A percentile compares a stretch with the other conserved stretches of the same genome.
Conservation (phyloP, 2,329 filamentous ascomycete genomes). For the Aureobasidium melanogenum region DNA sequence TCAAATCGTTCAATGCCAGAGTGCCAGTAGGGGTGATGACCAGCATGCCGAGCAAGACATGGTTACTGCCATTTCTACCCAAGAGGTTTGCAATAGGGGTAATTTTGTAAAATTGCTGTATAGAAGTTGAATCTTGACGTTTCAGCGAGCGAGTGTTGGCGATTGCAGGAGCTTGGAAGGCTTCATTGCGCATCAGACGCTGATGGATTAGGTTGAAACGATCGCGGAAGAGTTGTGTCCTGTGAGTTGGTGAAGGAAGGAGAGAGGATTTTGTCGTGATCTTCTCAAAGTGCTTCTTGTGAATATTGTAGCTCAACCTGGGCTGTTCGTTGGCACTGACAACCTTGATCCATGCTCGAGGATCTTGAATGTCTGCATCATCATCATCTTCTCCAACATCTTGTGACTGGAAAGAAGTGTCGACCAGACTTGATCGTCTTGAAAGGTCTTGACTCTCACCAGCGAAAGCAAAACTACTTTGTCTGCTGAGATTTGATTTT, state of each 20-base stretch:
- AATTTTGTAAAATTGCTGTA: conserved; percentile 68
- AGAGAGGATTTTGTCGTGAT: conserved; percentile 32
- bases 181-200: conserved; percentile 81
- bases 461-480: conserved; percentile 58
- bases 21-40: conserved; percentile 71
- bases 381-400: conserved; percentile 52
- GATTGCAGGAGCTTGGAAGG: conserved; percentile 71
- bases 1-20: conserved; percentile 75
- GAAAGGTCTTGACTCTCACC: conserved; percentile 15
- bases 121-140: conserved; percentile 48
- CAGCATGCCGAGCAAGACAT: conserved; percentile 80
- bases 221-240: conserved; percentile 79
- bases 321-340: conserved; percentile 82
- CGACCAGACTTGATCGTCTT: neutral
- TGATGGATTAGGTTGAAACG: conserved; percentile 90
- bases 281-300: conserved; percentile 84
- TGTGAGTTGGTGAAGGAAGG: conserved; percentile 68
- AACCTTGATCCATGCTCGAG: conserved; percentile 75
- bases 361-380: conserved; percentile 55
- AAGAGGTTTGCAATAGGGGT: conserved; percentile 71
- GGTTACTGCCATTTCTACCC: conserved; percentile 72
- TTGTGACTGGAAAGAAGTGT: conserved; percentile 39
- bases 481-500: conserved; percentile 47
- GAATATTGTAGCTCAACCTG: conserved; percentile 62
- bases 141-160: conserved; percentile 42